Conservation (phyloP, 192 early-diverging fungal species). For the Radiomyces spectabilis region DNA sequence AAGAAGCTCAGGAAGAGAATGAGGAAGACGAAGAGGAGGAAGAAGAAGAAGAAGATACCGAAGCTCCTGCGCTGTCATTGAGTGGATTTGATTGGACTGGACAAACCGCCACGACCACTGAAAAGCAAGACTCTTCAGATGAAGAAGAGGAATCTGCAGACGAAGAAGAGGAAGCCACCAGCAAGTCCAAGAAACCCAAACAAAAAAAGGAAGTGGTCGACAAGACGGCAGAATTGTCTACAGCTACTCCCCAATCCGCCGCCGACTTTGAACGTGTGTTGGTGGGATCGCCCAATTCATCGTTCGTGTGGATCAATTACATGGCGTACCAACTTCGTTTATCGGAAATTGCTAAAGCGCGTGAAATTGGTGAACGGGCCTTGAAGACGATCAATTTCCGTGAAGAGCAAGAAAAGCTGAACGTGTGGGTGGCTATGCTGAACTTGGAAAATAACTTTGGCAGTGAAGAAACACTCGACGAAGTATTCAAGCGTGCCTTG, state of each 20-base stretch:
- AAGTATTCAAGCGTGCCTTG: constrained; percentile 81
- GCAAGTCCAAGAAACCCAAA: constrained; percentile 52
- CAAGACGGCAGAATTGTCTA: constrained; percentile 57
- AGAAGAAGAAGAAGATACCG: constrained; percentile 14
- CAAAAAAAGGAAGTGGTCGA: constrained; percentile 56
- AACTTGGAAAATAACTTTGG: constrained; percentile 97
- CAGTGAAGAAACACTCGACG: constrained; percentile 65
- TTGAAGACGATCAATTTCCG: constrained; percentile 85
- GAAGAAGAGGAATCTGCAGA: constrained; percentile 14
- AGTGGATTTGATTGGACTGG: constrained; percentile 35
- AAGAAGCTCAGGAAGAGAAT: constrained; percentile 22
- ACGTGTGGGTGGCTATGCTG: constrained; percentile 94
- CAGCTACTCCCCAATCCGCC: constrained; percentile 65
- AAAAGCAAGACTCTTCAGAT: constrained; percentile 44
- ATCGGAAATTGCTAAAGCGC: constrained; percentile 88
- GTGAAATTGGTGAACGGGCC: constrained; percentile 89
- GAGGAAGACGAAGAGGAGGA: constrained; percentile 21
- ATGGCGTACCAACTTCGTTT: constrained; percentile 98
- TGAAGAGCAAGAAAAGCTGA: constrained; percentile 94
- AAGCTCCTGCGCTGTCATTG: constrained; percentile 20
- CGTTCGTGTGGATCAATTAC: constrained; percentile 98
- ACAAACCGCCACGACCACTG: constrained; percentile 25
- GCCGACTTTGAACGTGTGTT: constrained; percentile 90
- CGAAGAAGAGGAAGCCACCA: constrained; percentile 23
- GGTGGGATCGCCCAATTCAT: constrained; percentile 91